These are phyloP conservation scores for Fusarium pseudocircinatum DNA, from an alignment of 2,329 filamentous ascomycete genomes.

Conservation along the genomic window DNA sequence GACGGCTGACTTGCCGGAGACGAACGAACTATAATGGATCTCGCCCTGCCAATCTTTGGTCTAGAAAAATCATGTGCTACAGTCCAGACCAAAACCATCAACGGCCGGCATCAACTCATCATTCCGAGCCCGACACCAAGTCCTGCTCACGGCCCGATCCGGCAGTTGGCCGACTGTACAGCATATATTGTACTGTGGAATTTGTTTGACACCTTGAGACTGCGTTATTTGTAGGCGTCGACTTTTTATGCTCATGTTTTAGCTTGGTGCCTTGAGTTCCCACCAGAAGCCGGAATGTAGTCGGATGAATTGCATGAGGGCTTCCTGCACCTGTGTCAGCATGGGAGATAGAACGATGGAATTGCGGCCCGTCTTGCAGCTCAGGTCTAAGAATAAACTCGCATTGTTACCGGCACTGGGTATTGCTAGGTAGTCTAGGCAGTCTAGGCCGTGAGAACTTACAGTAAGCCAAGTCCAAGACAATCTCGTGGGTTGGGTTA, in stretches of 20 bases:
- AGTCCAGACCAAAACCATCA: not conserved
- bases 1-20: not conserved
- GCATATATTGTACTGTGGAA: not conserved
- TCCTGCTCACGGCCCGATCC: slow-evolving; percentile 17
- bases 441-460: not conserved
- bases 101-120: slow-evolving; percentile 1
- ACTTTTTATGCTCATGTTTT: not conserved
- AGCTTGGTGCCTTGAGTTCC: not conserved
- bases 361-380: slow-evolving; percentile 29
- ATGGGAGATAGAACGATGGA: slow-evolving; percentile 11
- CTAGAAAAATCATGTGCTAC: not conserved
- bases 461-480: slow-evolving; percentile 4
- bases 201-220: not conserved
- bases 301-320: not conserved
- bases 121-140: slow-evolving; percentile 4
- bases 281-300: not conserved
- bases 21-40: not conserved
- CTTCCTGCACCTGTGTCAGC: not conserved
- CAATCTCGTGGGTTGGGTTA: not conserved
- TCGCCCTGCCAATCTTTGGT: slow-evolving; percentile 3
- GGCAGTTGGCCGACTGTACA: slow-evolving; percentile 1
- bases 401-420: slow-evolving; percentile 5
- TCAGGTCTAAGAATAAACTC: slow-evolving; percentile 25
- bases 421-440: not conserved
- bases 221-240: not conserved